Conservation (phyloP, 2,329 filamentous ascomycete genomes). For the Pezicula neosporulosa region DNA sequence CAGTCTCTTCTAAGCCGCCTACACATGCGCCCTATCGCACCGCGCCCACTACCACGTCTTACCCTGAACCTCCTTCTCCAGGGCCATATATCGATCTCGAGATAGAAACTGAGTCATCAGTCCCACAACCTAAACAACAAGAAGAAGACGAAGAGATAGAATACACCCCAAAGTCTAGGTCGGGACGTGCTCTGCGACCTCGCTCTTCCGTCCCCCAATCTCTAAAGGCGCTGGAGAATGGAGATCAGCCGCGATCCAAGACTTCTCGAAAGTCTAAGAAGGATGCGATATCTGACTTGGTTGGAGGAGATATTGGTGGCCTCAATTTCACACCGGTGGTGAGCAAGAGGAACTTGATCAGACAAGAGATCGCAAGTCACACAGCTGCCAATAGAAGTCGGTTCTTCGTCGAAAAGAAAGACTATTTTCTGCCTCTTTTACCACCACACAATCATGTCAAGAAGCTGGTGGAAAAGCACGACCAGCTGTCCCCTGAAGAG, state of each 20-base stretch:
- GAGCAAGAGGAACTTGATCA: constrained; percentile 21
- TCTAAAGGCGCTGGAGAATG: constrained; percentile 21
- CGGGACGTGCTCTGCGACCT: constrained; percentile 11
- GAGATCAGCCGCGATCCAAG: not conserved
- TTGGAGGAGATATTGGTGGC: constrained; percentile 6
- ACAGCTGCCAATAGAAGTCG: constrained; percentile 23
- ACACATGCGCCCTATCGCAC: not conserved
- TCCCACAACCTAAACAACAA: no score
- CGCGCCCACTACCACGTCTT: not conserved
- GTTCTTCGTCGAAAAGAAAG: constrained; percentile 31
- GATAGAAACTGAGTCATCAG: no score
- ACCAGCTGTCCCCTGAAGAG: constrained; percentile 17
- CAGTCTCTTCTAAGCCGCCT: constrained; percentile 3
- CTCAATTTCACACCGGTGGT: constrained; percentile 17
- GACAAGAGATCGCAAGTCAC: constrained; percentile 25
- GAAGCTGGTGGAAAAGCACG: constrained; percentile 26
- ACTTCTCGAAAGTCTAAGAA: constrained; percentile 1
- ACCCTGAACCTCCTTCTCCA: no score
- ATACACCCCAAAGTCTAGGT: constrained; percentile 7
- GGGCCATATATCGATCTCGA: no score
- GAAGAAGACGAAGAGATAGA: constrained; percentile 10
- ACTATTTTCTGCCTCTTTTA: constrained; percentile 29
- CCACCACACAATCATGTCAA: constrained; percentile 29
- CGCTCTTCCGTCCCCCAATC: constrained; percentile 18
- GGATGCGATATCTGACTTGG: constrained; percentile 8